Evolutionary conservation across 2,329 filamentous ascomycete species (phyloP), one percentile per base, ranked within the genome.

Genomic region (Pseudopyricularia cyperi): DNA sequence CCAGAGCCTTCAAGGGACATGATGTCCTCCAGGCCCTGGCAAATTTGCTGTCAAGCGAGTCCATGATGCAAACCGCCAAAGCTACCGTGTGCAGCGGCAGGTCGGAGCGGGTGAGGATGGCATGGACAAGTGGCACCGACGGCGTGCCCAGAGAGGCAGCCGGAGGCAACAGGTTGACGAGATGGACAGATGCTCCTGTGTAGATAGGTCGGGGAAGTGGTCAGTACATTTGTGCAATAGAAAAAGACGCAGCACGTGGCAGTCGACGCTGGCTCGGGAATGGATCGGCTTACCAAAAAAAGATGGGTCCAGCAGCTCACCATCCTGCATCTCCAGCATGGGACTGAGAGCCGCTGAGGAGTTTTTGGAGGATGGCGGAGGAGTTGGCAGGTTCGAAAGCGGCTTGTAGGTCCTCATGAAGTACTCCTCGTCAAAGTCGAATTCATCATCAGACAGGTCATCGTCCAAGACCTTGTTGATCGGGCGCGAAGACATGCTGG

Each of bases 321-420:
- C 52, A 1, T 52, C 51, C 7, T 46, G 50, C 7, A 51, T 39
- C n/a, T 64, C 63, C 52, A 67, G 63, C 37, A 63, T 62, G 46
- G 73, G 71, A 48, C 71, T 73, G 59, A 71, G 70, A 39, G 63
- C 61, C 28, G 68, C 68, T 33, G 70, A 71, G 11, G 71, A 71
- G 50, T 63, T 68, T 54, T 66, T 67, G 49, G 73, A 74, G 46
- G 77, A 82, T 11, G 74, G 74, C 46, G 82, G 82, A 56, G 82
- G 82, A 51, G 82, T 85, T 22, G 82, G 82, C 22, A 85, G 73
- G 63, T 81, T 83, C 30, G 81, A 85, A 50, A 85, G 71, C 9
- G 82, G 82, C 48, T 79, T 75, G 65, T 85, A 85, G 57, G 80
- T 82, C 55, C 70, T 68, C 52, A 66, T 63, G 60, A 82, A 80